Base-by-base conservation (phyloP, 495 filamentous ascomycete genomes). In the Hypoxylon intermedium region DNA sequence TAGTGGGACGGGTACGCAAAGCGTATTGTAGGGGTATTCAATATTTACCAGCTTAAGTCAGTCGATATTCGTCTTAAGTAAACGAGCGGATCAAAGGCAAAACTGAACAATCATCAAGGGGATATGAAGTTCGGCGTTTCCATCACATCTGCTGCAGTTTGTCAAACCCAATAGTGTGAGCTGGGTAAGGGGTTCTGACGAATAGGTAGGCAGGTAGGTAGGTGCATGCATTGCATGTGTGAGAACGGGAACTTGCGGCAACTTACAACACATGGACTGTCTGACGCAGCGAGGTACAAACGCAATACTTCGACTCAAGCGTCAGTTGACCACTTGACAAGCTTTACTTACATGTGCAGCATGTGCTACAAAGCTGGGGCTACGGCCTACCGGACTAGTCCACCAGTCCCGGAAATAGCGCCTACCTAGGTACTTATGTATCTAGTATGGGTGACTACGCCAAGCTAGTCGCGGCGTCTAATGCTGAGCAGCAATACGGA, bases 221-320 rank as follows among this genome's bases (percentile, higher is more conserved):
- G 5, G 9, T 24, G 40, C 33, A 7, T 44, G 15, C 44, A 48
- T 60, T 43, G n/a, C 37, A 49, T 58, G 38, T 46, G 60, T 15
- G 28, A 43, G 37, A 50, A 41, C 60, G 53, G 60, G 60, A 63
- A 53, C 53, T 53, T 58, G 49, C 48, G 48, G 53, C 53, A 58
- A 50, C 34, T 15, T 48, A 36, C 47, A 45, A 54, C 44, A 48
- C 53, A 57, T 28, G 23, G 45, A 45, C 56, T 45, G 9, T 51
- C 47, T 20, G 31, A 38, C 31, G 47, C 40, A 48, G 20, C 7
- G 37, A 45, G 42, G 42, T 38, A 38, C 36, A 36, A 13, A 15
- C n/a, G 15, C 18, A 15, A 38, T 38, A 38, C 36, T 13, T 36
- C 26, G n/a, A n/a, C n/a, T n/a, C n/a, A n/a, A n/a, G n/a, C n/a